Evolutionary conservation across 225 moss, liverwort and hornwort species (phyloP).

Genomic region (Polytrichum formosum): DNA sequence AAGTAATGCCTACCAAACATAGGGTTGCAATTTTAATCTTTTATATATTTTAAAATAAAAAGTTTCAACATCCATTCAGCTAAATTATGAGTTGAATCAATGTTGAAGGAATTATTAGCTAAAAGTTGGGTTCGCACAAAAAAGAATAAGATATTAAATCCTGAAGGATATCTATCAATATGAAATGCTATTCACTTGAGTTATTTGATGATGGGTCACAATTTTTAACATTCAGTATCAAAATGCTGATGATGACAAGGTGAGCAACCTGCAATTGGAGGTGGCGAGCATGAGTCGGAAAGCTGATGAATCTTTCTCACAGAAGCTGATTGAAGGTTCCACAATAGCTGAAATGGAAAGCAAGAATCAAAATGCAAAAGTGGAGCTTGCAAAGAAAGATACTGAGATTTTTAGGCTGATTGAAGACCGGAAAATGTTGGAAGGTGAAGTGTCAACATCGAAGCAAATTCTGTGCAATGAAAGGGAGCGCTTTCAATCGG

Average conservation of each 20-base stretch:
- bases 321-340: slow-evolving; percentile 24
- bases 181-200: too few species aligned
- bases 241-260: slow-evolving; percentile 17
- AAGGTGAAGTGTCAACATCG: slow-evolving; percentile 34
- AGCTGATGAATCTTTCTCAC: slow-evolving; percentile 4
- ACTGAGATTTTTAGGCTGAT: slow-evolving; percentile 22
- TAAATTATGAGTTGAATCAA: too few species aligned
- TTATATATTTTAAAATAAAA: too few species aligned
- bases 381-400: slow-evolving; percentile 37
- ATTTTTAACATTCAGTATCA: too few species aligned
- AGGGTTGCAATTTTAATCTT: too few species aligned
- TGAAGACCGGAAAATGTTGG: slow-evolving; percentile 33
- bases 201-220: too few species aligned
- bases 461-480: slow-evolving; percentile 30
- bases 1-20: too few species aligned
- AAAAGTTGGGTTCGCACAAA: too few species aligned
- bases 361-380: neutral
- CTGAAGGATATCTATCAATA: too few species aligned
- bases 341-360: slow-evolving; percentile 11
- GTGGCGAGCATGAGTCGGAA: slow-evolving; percentile 35
- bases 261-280: slow-evolving; percentile 38
- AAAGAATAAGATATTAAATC: too few species aligned
- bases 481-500: slow-evolving; percentile 16
- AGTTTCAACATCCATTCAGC: too few species aligned
- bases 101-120: too few species aligned